A percentile compares a stretch with the other conserved stretches of the same genome.
These are phyloP conservation scores for Fragosphaeria purpurea DNA, from an alignment of 2,329 filamentous ascomycete genomes.

Conservation along the genomic window DNA sequence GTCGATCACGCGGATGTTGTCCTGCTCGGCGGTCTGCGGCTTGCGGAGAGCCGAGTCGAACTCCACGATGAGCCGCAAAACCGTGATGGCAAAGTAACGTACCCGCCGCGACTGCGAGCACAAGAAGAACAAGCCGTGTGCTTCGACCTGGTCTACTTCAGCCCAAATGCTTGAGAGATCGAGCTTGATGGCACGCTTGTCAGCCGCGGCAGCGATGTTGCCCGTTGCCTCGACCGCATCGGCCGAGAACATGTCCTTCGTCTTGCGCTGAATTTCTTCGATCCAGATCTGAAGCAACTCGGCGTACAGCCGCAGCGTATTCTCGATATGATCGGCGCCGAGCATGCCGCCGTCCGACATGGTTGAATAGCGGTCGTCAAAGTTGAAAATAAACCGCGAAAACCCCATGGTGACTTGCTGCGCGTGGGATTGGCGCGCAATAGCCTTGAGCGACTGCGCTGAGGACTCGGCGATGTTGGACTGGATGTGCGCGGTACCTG, in stretches of 20 bases:
- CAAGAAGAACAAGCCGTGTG: conserved; percentile 91
- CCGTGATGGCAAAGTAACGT: conserved; percentile 81
- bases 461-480: conserved; percentile 86
- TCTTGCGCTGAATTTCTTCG: conserved; percentile 85
- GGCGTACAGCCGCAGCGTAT: conserved; percentile 82
- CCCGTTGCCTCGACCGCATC: conserved; percentile 51
- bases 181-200: conserved; percentile 64
- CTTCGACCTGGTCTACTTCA: conserved; percentile 93
- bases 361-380: conserved; percentile 92
- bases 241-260: conserved; percentile 53
- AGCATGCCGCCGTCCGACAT: conserved; percentile 98
- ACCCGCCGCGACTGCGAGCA: conserved; percentile 92
- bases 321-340: conserved; percentile 88
- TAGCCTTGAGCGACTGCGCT: conserved; percentile 85
- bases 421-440: conserved; percentile 83
- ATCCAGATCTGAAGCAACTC: conserved; percentile 96
- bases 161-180: conserved; percentile 83
- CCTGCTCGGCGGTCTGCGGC: conserved; percentile 42
- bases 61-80: conserved; percentile 82
- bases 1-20: conserved; percentile 64
- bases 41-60: conserved; percentile 86
- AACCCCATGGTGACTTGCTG: conserved; percentile 96
- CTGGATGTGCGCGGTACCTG: conserved; percentile 91
- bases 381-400: conserved; percentile 95
- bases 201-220: conserved; percentile 27